Evolutionary conservation across 164 flowering plant genomes (phyloP).

Genomic region (Saururus chinensis): DNA sequence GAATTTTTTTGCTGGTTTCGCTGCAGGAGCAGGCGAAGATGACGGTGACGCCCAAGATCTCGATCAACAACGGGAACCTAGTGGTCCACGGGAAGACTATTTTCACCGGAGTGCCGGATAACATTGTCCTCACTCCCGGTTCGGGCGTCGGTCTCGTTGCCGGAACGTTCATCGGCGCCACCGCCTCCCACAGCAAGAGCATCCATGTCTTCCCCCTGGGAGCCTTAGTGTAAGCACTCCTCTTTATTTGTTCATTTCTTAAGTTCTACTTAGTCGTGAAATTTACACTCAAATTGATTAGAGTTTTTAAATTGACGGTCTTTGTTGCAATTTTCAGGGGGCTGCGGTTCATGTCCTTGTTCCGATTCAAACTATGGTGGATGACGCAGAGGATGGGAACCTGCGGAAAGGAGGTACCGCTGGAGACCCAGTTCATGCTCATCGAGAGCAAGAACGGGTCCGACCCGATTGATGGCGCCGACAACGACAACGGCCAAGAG

Average conservation of each 20-base stretch:
- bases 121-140: constrained; percentile 73
- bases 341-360: constrained; percentile 72
- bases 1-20: not conserved
- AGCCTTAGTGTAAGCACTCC: constrained; percentile 51
- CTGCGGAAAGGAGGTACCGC: constrained; percentile 74
- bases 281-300: not conserved
- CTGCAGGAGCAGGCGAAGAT: constrained; percentile 22
- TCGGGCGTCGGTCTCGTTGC: constrained; percentile 49
- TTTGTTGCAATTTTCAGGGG: constrained; percentile 42
- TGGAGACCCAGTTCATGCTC: constrained; percentile 95
- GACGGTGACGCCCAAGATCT: constrained; percentile 77
- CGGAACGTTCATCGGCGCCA: constrained; percentile 83
- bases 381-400: constrained; percentile 98
- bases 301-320: not conserved
- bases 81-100: constrained; percentile 88
- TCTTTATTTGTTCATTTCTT: not conserved
- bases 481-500: constrained; percentile 28
- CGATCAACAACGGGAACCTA: constrained; percentile 68
- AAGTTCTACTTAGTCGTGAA: too few species aligned
- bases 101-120: constrained; percentile 73
- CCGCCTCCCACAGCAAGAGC: constrained; percentile 56
- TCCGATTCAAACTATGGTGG: constrained; percentile 99
- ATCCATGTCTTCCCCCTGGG: constrained; percentile 88
- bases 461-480: constrained; percentile 22
- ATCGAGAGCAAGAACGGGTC: constrained; percentile 63